Evolutionary conservation across 768 basidiomycete species (phyloP).

Genomic region (Polyporus arcularius): DNA sequence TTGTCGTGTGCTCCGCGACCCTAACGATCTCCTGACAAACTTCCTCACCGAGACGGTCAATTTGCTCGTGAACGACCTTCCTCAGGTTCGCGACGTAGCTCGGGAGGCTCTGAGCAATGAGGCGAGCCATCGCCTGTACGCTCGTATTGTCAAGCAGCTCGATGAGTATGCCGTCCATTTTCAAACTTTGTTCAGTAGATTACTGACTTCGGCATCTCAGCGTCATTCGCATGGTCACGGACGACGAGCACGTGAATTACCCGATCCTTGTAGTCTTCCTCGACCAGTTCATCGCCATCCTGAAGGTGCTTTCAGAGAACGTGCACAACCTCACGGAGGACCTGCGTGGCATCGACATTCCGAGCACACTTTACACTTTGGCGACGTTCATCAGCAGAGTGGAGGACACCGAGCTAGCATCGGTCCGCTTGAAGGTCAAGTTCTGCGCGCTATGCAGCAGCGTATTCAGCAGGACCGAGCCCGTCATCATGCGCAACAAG

Average conservation of each 20-base stretch:
- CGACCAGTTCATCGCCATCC: slow-evolving; percentile 79
- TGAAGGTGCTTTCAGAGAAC: slow-evolving; percentile 81
- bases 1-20: slow-evolving; percentile 64
- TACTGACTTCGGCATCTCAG: slow-evolving; percentile 30
- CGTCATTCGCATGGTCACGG: slow-evolving; percentile 53
- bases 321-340: slow-evolving; percentile 56
- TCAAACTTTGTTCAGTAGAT: no score
- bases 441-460: slow-evolving; percentile 75
- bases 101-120: slow-evolving; percentile 82
- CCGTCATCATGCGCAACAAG: slow-evolving; percentile 59
- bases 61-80: slow-evolving; percentile 61
- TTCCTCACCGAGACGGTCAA: slow-evolving; percentile 74
- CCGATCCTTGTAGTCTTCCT: slow-evolving; percentile 56
- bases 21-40: slow-evolving; percentile 55
- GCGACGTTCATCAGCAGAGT: slow-evolving; percentile 69
- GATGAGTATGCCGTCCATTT: slow-evolving; percentile 61
- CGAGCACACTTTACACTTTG: slow-evolving; percentile 47
- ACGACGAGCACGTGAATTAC: slow-evolving; percentile 45
- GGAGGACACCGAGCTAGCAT: slow-evolving; percentile 41
- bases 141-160: slow-evolving; percentile 66
- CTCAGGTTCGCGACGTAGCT: slow-evolving; percentile 74
- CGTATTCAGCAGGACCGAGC: slow-evolving; percentile 62
- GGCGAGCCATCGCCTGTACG: slow-evolving; percentile 68
- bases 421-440: slow-evolving; percentile 69
- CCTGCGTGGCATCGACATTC: slow-evolving; percentile 62